These are phyloP conservation scores for Gossypium australe DNA, from an alignment of 345 rosid genomes.

Conservation along the genomic window DNA sequence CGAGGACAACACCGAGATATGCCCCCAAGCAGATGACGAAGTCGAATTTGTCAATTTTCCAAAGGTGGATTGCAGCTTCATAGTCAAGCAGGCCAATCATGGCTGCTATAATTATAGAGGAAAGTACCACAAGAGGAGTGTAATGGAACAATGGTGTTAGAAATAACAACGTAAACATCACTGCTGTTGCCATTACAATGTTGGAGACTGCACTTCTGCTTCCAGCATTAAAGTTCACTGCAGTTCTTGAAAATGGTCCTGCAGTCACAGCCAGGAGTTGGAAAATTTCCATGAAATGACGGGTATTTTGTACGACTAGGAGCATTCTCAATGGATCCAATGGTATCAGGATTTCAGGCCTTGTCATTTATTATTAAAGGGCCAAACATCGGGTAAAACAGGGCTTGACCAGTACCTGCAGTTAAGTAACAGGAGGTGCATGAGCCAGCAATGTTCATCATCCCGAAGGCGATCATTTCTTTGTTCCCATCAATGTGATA, in stretches of 20 bases:
- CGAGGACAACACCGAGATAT: constrained; percentile 77
- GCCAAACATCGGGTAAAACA: not conserved
- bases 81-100: constrained; percentile 95
- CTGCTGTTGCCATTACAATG: constrained; percentile 84
- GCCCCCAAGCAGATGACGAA: constrained; percentile 74
- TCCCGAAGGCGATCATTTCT: constrained; percentile 93
- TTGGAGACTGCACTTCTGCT: constrained; percentile 85
- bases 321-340: constrained; percentile 1
- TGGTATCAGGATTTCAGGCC: not conserved
- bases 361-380: not conserved
- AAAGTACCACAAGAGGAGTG: constrained; percentile 91
- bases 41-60: constrained; percentile 83
- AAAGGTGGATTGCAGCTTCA: constrained; percentile 75
- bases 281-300: no score
- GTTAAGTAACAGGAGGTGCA: constrained; percentile 89
- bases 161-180: constrained; percentile 76
- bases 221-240: constrained; percentile 92
- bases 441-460: constrained; percentile 92
- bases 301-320: not conserved
- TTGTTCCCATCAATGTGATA: constrained; percentile 94
- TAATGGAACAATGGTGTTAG: constrained; percentile 81
- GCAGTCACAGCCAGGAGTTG: constrained; percentile 11
- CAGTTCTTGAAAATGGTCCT: constrained; percentile 95
- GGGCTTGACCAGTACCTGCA: constrained; percentile 37
- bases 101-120: constrained; percentile 72